These are phyloP conservation scores for Arachis monticola DNA, from an alignment of 331 rosid genomes.

Conservation along the genomic window DNA sequence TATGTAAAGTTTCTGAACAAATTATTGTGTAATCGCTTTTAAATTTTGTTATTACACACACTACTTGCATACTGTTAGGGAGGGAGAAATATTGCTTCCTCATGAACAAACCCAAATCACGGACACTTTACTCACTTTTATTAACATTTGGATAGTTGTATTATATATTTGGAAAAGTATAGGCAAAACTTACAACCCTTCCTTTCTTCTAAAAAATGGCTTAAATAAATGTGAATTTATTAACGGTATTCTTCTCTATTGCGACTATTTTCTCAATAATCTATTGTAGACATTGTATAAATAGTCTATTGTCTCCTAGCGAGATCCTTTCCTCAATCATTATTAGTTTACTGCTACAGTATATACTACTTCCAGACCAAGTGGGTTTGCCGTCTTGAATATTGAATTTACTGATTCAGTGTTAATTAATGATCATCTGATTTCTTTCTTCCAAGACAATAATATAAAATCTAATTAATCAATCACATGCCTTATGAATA, in stretches of 20 bases:
- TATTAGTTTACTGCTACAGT: not conserved
- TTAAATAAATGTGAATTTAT: not conserved
- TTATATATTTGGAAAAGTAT: too few species aligned
- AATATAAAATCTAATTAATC: conserved; percentile 35
- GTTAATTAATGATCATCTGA: conserved; percentile 46
- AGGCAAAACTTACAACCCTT: too few species aligned
- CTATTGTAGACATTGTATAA: too few species aligned
- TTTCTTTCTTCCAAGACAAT: conserved; percentile 24
- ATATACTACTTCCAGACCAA: conserved; percentile 22
- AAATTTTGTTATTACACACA: too few species aligned
- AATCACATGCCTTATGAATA: conserved; percentile 46
- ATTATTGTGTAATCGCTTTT: too few species aligned
- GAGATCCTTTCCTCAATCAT: not conserved
- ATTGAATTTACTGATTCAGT: conserved; percentile 35
- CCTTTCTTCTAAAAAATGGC: too few species aligned
- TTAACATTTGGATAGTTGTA: not conserved
- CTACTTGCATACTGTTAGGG: too few species aligned
- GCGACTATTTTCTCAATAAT: not conserved
- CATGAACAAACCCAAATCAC: too few species aligned
- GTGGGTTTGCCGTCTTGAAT: conserved; percentile 31
- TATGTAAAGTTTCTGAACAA: too few species aligned
- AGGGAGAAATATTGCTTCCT: too few species aligned
- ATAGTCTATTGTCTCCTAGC: too few species aligned
- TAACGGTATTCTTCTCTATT: not conserved
- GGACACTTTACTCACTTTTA: conserved; percentile 14